Evolutionary conservation across 306 rosid genomes (phyloP).

Genomic region (Dryas alaskensis): DNA sequence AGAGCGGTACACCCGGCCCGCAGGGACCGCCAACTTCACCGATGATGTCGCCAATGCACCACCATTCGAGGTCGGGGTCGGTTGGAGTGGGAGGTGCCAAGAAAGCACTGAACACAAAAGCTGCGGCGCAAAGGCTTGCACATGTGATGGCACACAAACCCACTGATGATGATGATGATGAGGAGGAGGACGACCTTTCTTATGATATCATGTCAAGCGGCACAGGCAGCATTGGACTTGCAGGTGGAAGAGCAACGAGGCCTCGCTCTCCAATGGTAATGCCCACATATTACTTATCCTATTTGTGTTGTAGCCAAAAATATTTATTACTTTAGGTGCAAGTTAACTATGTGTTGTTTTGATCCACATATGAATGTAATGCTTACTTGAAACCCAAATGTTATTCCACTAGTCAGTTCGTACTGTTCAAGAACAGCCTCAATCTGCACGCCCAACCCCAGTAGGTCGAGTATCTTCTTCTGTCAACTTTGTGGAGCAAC

Average conservation of each 20-base stretch:
- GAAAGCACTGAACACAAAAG: conserved; percentile 77
- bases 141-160: conserved; percentile 76
- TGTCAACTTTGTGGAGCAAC: conserved; percentile 43
- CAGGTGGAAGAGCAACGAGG: conserved; percentile 56
- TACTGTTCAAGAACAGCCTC: conserved; percentile 54
- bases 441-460: conserved; percentile 16
- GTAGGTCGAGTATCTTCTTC: conserved; percentile 37
- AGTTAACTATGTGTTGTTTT: too few species aligned
- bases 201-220: conserved; percentile 47
- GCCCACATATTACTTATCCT: too few species aligned
- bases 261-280: conserved; percentile 65
- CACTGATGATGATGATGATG: conserved; percentile 59
- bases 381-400: conserved; percentile 22
- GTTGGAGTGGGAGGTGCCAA: conserved; percentile 39
- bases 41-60: conserved; percentile 33
- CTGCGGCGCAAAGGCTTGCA: conserved; percentile 98
- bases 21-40: conserved; percentile 62
- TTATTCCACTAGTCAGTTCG: conserved; percentile 46
- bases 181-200: conserved; percentile 64
- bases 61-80: conserved; percentile 54
- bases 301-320: too few species aligned
- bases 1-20: conserved; percentile 45
- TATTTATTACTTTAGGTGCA: too few species aligned
- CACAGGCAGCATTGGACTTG: conserved; percentile 69
- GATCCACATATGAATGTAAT: neutral